These are phyloP conservation scores for Lentithecium fluviatile DNA, from an alignment of 495 filamentous ascomycete genomes.

Conservation along the genomic window DNA sequence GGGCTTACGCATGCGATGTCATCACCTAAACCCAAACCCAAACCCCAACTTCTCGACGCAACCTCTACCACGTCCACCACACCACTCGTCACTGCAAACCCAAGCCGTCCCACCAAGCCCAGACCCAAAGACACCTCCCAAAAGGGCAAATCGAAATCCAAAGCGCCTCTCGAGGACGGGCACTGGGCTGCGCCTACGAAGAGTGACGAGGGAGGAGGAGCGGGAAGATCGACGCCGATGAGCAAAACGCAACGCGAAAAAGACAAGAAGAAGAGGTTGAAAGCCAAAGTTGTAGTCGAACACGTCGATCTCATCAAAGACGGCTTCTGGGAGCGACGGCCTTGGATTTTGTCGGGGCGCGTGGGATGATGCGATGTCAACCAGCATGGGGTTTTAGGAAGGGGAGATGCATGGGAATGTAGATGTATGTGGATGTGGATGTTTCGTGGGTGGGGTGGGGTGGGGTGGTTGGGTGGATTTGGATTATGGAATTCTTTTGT, in stretches of 20 bases:
- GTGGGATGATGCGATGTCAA: conserved; percentile 47
- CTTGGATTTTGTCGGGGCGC: conserved; percentile 80
- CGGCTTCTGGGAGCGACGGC: conserved; percentile 83
- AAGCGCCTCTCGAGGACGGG: conserved; percentile 2
- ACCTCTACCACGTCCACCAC: too few relatives aligned
- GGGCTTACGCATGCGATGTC: too few relatives aligned
- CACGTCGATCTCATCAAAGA: conserved; percentile 93
- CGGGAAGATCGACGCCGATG: conserved; percentile 44
- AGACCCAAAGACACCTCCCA: too few relatives aligned
- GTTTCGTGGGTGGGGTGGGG: too few relatives aligned
- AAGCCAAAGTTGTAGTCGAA: conserved; percentile 74
- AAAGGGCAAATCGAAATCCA: too few relatives aligned
- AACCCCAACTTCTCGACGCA: neutral
- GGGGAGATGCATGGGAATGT: too few relatives aligned
- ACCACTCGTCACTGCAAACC: too few relatives aligned
- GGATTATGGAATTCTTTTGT: too few relatives aligned
- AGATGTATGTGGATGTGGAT: too few relatives aligned
- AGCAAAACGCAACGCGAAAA: conserved; percentile 75
- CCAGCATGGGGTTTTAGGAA: too few relatives aligned
- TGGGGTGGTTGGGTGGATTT: too few relatives aligned
- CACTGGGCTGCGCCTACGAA: neutral
- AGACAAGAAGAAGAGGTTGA: conserved; percentile 72
- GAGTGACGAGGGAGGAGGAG: neutral
- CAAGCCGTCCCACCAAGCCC: too few relatives aligned
- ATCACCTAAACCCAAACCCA: neutral